phyloP scores from a whole-genome alignment of 2,329 filamentous ascomycete genomes.

The Penicillium digitatum region DNA sequence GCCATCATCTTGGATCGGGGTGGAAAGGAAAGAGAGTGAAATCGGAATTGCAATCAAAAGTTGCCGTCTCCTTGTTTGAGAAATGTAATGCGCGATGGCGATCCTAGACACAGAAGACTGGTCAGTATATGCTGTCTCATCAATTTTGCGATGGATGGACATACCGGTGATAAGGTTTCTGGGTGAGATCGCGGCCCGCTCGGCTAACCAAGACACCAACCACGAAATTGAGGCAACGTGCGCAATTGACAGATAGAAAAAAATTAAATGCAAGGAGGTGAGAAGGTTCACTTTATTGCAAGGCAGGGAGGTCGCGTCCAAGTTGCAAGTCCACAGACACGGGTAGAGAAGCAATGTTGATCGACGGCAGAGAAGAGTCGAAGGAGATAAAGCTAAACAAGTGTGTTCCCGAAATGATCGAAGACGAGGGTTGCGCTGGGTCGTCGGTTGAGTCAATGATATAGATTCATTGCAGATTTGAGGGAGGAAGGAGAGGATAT shows the following conservation, averaged over 20 bases:
- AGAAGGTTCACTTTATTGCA: constrained; percentile 2
- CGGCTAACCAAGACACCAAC: constrained; percentile 19
- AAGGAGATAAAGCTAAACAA: not conserved
- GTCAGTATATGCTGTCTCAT: not conserved
- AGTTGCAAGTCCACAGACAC: not conserved
- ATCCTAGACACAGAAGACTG: not conserved
- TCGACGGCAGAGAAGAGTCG: not conserved
- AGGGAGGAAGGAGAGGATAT: constrained; percentile 13
- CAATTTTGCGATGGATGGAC: not conserved
- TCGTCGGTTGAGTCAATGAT: not conserved
- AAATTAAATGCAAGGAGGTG: constrained; percentile 4
- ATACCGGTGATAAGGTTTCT: constrained; percentile 23
- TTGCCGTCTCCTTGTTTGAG: constrained; percentile 8
- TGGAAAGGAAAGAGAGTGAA: constrained; percentile 14
- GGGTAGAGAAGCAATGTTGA: not conserved
- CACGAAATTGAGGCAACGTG: constrained; percentile 19
- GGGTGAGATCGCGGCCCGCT: constrained; percentile 22
- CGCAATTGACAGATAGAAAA: constrained; percentile 4
- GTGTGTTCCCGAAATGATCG: not conserved
- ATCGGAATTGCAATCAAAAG: constrained; percentile 9
- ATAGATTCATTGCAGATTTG: constrained; percentile 1
- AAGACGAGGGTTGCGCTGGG: not conserved
- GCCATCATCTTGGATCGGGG: constrained; percentile 30
- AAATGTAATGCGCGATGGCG: not conserved
- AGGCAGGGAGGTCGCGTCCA: constrained; percentile 14